Evolutionary conservation across 2,329 filamentous ascomycete species (phyloP), one percentile per base, ranked within the genome.

Genomic region (Hypoxylon sp.): DNA sequence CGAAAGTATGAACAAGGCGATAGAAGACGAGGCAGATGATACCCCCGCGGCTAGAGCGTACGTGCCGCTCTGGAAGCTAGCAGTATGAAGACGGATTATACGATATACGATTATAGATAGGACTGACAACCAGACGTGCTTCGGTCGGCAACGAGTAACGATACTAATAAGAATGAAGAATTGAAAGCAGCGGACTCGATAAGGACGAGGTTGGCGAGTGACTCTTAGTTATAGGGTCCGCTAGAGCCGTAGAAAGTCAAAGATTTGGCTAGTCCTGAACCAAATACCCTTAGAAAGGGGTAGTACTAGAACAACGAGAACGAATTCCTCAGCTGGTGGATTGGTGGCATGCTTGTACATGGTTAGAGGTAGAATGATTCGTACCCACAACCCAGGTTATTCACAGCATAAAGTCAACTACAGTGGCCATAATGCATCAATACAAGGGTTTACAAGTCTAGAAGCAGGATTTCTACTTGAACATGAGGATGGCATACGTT

Each of bases 1-100:
- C 44, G 80, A 80, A 73, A 77, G 71, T 59, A 82, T 85, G 78
- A 87, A 84, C 69, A 73, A 79, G 49, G 77, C 78, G 20, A 61
- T 73, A 37, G 79, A 77, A 4, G 75, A 78, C 10, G 75, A 74
- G 15, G 76, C 78, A 58, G 62, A 67, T 46, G 63, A 63, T 55
- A 54, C 57, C 20, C 50, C 52, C 24, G 58, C 41, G 37, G 65
- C 62, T 41, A 64, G 68, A 11, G 68, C 62, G 34, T 69, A 74
- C 34, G 69, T 73, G 11, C 71, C 71, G 55, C 69, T 74, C 17
- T 76, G 74, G 74, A 75, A 75, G 68, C 17, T 72, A 60, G 67
- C 64, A 6, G 51, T 50, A 3, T 71, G 41, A 62, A 19, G 37
- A 17, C 4, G n/a, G 5, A 19, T 6, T 8, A 41, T 4, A 41